Evolutionary conservation across 306 rosid species (phyloP), one percentile per base, ranked within the genome.

Genomic region (Prunus salicina): DNA sequence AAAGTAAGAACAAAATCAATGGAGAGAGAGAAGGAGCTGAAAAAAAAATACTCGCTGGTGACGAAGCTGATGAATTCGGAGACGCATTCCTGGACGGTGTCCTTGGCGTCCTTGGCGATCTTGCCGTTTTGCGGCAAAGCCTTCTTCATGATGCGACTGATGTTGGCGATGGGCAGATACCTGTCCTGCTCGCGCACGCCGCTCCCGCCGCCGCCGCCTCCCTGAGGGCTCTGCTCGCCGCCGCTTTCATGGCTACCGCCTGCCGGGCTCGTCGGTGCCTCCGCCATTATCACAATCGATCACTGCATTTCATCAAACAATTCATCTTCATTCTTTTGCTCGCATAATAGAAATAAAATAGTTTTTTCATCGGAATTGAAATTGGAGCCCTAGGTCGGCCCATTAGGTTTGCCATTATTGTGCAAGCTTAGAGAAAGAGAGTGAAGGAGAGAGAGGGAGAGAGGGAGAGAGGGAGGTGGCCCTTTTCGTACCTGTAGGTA

Each of bases 101-200:
- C 98, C 71, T 93, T 93, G 14, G 98, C 95, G 64, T 93, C 97
- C 72, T 93, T 93, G 1, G 98, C 97, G 82, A 93, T 91, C 87
- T 93, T 93, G 8, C 98, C 97, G 68, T 89, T 93, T 3, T 89
- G 81, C 0, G 98, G 96, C 76, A 93, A 76, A 12, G 87, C 98
- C 78, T 93, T 93, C 88, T 93, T 93, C 95, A 93, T 93, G 87
- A 93, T 93, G 72, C 98, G 90, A 73, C 98, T 93, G 60, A 93
- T 93, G 78, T 93, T 93, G 8, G 97, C 98, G 79, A 93, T 93
- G 6, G 98, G 98, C 11, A 93, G 91, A 67, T 60, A 88, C 2
- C 96, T 89, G 62, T 91, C 98, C 72, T 91, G 98, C 69, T 93
- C 97, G 19, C 96, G 83, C 0, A 85, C 89, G 3, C 70, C 81